Conservation (phyloP, 2,329 filamentous ascomycete genomes). For the Aspergillus caelatus region DNA sequence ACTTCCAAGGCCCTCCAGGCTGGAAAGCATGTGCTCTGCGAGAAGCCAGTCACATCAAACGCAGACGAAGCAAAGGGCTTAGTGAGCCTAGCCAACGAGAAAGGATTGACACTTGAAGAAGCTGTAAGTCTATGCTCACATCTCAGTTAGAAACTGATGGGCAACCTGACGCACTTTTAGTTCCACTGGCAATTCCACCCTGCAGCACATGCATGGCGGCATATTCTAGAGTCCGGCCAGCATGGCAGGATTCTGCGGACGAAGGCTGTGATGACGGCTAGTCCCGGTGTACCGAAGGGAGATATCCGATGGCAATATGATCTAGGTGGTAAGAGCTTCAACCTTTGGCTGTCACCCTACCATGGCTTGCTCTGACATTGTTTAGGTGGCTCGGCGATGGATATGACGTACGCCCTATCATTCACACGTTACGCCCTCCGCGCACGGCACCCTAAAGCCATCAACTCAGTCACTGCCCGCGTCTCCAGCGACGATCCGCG, state of each 20-base stretch:
- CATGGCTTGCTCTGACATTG: neutral
- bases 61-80: neutral
- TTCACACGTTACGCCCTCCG: constrained; percentile 37
- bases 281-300: neutral
- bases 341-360: neutral
- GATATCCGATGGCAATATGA: neutral
- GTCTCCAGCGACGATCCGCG: constrained; percentile 28
- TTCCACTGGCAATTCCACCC: neutral
- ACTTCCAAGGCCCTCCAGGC: neutral
- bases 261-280: neutral
- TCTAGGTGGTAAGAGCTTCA: neutral
- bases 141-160: neutral
- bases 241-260: neutral
- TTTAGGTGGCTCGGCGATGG: constrained; percentile 34
- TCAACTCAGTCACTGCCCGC: constrained; percentile 34
- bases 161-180: neutral
- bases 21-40: neutral
- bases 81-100: neutral
- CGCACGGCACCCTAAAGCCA: constrained; percentile 29
- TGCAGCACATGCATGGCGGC: neutral
- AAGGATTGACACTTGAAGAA: neutral
- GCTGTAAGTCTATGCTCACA: neutral
- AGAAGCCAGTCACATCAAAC: neutral
- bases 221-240: neutral
- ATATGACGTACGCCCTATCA: constrained; percentile 40